phyloP scores from a whole-genome alignment of 345 rosid genomes.

The Eucalyptus cloeziana region DNA sequence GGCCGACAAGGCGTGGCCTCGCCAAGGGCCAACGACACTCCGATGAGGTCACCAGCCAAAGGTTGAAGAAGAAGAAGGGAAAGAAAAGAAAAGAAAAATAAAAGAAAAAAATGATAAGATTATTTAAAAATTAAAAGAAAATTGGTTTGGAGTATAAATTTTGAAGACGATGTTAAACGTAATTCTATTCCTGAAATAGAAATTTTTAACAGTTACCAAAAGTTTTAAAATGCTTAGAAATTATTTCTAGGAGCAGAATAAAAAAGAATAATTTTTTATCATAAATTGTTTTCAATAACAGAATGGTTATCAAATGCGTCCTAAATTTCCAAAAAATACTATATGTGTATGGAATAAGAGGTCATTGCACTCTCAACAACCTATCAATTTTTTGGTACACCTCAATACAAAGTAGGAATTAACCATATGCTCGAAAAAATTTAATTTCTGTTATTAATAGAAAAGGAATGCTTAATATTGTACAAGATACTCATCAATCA shows the following conservation, averaged over 20 bases:
- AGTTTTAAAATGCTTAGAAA: fast-evolving
- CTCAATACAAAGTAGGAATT: not conserved
- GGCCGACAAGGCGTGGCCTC: fast-evolving
- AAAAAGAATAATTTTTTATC: fast-evolving
- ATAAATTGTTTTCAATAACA: fast-evolving
- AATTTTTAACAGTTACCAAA: fast-evolving
- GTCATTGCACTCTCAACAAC: no score
- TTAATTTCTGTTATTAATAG: not conserved
- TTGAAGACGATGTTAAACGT: no score
- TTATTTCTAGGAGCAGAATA: fast-evolving
- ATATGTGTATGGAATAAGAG: not conserved
- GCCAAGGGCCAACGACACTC: fast-evolving
- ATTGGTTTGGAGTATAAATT: no score
- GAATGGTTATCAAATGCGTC: fast-evolving
- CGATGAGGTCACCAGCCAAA: fast-evolving
- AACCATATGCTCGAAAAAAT: not conserved
- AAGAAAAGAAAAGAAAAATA: no score
- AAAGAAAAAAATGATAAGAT: fast-evolving
- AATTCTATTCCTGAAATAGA: no score
- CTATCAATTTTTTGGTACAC: not conserved
- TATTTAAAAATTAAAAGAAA: no score
- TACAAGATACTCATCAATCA: not conserved
- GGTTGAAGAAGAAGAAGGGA: no score
- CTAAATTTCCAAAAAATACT: fast-evolving
- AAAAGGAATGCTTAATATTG: not conserved